Evolutionary conservation across 495 filamentous ascomycete genomes (phyloP).

Genomic region (Penicillium dipodomyicola): DNA sequence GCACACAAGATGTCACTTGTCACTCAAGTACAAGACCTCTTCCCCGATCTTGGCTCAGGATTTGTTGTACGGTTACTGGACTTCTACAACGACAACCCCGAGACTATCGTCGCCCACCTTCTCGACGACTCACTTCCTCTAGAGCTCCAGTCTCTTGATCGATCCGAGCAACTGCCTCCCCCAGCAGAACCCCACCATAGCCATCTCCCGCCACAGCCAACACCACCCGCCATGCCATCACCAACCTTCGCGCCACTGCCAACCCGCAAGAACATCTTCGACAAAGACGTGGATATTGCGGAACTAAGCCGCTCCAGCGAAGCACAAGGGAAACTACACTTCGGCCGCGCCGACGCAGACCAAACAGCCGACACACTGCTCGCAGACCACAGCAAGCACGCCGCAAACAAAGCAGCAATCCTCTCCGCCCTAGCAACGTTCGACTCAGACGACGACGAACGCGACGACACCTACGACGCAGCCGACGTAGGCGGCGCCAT

Average conservation of each 20-base stretch:
- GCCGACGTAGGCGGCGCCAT: constrained; percentile 88
- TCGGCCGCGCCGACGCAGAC: constrained; percentile 66
- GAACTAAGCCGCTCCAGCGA: constrained; percentile 54
- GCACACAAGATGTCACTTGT: constrained; percentile 80
- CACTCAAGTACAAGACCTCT: constrained; percentile 86
- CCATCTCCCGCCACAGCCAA: constrained; percentile 35
- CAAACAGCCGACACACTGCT: constrained; percentile 64
- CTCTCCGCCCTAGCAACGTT: constrained; percentile 87
- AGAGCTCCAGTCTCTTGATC: constrained; percentile 40
- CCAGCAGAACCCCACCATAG: constrained; percentile 16
- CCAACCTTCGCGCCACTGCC: constrained; percentile 27
- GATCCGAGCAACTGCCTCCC: constrained; percentile 40
- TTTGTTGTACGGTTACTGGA: constrained; percentile 80
- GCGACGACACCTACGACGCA: constrained; percentile 94
- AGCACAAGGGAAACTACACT: constrained; percentile 59
- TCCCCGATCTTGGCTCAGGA: constrained; percentile 81
- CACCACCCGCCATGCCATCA: constrained; percentile 34
- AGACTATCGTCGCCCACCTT: constrained; percentile 77
- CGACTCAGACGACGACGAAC: constrained; percentile 93
- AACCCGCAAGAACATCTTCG: constrained; percentile 65
- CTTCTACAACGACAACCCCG: constrained; percentile 71
- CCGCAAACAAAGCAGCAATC: constrained; percentile 80
- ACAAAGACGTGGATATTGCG: constrained; percentile 74
- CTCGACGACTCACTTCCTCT: constrained; percentile 77
- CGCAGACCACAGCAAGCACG: constrained; percentile 49